phyloP scores from a whole-genome alignment of 441 rosid genomes.

The Gossypium trilobum region DNA sequence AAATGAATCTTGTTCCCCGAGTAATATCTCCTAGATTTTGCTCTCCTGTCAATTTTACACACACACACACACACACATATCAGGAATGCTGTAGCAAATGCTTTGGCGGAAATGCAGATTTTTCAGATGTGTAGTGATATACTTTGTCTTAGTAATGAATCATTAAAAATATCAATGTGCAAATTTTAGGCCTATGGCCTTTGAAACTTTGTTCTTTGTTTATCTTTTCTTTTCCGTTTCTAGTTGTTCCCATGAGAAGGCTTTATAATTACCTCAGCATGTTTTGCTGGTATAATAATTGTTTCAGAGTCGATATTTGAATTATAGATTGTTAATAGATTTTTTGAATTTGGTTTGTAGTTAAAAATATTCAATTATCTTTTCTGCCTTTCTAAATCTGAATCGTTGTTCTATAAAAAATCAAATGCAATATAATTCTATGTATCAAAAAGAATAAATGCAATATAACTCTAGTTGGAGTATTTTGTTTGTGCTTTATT shows the following conservation, averaged over 20 bases:
- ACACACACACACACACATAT: not conserved
- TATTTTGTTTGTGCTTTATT: constrained; percentile 8
- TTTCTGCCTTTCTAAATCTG: not conserved
- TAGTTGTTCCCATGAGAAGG: not conserved
- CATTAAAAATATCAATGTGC: constrained; percentile 2
- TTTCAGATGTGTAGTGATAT: not conserved
- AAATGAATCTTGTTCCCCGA: not conserved
- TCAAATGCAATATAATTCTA: not conserved
- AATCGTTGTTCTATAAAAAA: not conserved
- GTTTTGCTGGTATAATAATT: not conserved
- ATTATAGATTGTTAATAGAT: not conserved
- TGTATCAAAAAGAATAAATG: no score
- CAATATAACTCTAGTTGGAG: not conserved
- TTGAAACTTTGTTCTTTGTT: not conserved
- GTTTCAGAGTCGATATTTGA: not conserved
- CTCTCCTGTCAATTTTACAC: not conserved
- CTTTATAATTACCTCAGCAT: not conserved
- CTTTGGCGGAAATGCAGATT: not conserved
- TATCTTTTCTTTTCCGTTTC: not conserved
- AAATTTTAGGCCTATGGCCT: not conserved
- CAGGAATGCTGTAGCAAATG: not conserved
- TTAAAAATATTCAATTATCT: not conserved
- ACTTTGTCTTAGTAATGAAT: not conserved
- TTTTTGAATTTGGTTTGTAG: not conserved
- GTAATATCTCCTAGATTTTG: not conserved